Conservation (phyloP, 2,329 filamentous ascomycete genomes). For the Neofusicoccum sp. region DNA sequence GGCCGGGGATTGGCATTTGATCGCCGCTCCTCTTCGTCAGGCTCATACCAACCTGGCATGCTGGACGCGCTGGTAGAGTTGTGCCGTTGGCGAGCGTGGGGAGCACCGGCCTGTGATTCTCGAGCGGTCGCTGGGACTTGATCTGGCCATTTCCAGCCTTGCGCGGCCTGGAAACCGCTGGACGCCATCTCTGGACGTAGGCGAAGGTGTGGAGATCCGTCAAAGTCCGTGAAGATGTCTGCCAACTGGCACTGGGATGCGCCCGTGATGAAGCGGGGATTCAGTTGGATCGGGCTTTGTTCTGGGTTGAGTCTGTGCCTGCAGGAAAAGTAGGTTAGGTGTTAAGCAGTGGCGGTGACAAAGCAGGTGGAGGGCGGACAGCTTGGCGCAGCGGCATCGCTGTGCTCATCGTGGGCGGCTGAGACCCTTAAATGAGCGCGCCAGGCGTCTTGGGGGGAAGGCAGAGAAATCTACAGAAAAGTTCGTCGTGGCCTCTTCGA, state of each 20-base stretch:
- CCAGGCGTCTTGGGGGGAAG: background rate
- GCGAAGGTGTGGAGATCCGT: background rate
- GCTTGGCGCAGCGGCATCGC: slow-evolving; percentile 9
- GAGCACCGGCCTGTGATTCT: background rate
- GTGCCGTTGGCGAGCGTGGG: slow-evolving; percentile 1
- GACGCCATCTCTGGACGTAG: slow-evolving; percentile 38
- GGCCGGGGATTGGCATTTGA: slow-evolving; percentile 7
- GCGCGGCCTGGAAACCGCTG: slow-evolving; percentile 38
- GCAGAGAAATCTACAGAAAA: background rate
- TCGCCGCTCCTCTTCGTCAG: slow-evolving; percentile 19
- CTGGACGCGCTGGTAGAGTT: background rate
- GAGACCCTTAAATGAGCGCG: slow-evolving; percentile 3
- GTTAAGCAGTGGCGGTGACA: background rate
- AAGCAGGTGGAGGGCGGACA: background rate
- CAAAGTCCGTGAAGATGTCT: background rate
- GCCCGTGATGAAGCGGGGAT: no score
- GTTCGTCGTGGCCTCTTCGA: slow-evolving; percentile 16
- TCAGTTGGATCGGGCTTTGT: background rate
- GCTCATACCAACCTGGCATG: slow-evolving; percentile 12
- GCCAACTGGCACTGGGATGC: background rate
- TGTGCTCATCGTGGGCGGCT: slow-evolving; percentile 6
- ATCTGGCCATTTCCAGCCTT: slow-evolving; percentile 49
- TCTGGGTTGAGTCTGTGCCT: background rate
- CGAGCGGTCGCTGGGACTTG: slow-evolving; percentile 30
- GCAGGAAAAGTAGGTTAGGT: background rate